These are phyloP conservation scores for Macrophomina tecta DNA, from an alignment of 2,329 filamentous ascomycete species.

Conservation along the genomic window DNA sequence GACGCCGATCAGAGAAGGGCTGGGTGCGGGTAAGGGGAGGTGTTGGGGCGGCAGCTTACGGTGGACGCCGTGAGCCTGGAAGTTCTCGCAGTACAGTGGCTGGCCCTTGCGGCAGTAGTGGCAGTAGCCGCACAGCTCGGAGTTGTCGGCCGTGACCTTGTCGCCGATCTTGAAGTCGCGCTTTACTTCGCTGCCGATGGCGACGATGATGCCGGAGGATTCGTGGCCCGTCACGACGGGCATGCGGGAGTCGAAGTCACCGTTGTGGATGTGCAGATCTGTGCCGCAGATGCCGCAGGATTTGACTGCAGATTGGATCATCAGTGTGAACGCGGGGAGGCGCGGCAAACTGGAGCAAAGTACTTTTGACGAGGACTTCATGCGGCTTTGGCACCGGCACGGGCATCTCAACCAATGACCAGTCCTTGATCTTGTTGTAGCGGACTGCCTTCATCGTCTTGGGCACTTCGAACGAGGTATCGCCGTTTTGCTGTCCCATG, in stretches of 20 bases:
- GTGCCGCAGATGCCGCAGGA: constrained; percentile 30
- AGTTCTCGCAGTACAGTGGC: constrained; percentile 71
- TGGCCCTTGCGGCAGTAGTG: constrained; percentile 76
- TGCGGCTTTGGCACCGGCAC: constrained; percentile 28
- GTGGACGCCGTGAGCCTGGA: constrained; percentile 70
- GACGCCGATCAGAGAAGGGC: not conserved
- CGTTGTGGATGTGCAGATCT: constrained; percentile 67
- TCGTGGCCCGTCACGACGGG: constrained; percentile 60
- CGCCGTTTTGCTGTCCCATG: constrained; percentile 4
- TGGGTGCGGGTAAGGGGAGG: not conserved
- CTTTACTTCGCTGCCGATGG: constrained; percentile 63
- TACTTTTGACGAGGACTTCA: constrained; percentile 28
- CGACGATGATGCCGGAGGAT: constrained; percentile 69
- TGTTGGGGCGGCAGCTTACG: constrained; percentile 31
- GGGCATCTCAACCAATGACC: constrained; percentile 29
- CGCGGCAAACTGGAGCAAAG: not conserved
- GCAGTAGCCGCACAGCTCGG: constrained; percentile 72
- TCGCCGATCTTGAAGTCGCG: constrained; percentile 64
- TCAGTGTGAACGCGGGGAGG: not conserved
- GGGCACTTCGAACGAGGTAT: constrained; percentile 9
- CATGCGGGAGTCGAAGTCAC: constrained; percentile 62
- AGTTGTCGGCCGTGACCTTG: constrained; percentile 66
- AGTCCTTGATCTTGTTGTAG: constrained; percentile 30
- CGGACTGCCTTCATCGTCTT: constrained; percentile 29
- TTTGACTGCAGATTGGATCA: constrained; percentile 17